These are phyloP conservation scores for Pyrenochaeta sp. DNA, from an alignment of 2,329 filamentous ascomycete species.

Conservation along the genomic window DNA sequence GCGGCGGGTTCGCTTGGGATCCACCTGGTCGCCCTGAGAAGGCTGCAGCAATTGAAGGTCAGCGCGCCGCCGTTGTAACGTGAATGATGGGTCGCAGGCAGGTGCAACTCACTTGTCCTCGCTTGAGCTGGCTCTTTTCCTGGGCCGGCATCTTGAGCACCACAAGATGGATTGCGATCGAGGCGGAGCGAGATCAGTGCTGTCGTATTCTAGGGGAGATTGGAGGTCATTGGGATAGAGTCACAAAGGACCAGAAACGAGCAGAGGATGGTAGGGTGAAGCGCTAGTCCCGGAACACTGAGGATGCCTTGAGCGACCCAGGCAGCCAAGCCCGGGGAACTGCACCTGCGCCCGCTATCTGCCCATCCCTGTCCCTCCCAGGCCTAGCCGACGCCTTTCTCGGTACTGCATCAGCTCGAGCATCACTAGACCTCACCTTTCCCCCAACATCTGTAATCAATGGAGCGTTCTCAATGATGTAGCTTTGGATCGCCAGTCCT, in stretches of 20 bases:
- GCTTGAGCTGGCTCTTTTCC: slow-evolving; percentile 87
- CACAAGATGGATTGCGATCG: slow-evolving; percentile 16
- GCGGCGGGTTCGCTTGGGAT: slow-evolving; percentile 84
- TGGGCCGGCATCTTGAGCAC: slow-evolving; percentile 61
- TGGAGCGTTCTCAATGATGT: too few relatives aligned
- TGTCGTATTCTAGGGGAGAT: slow-evolving; percentile 24
- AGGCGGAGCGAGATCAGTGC: slow-evolving; percentile 28
- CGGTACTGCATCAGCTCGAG: too few relatives aligned
- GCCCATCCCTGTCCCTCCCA: background rate
- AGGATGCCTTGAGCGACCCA: slow-evolving; percentile 26
- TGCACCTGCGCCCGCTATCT: slow-evolving; percentile 1
- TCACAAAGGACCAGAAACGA: slow-evolving; percentile 18
- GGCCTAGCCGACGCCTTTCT: background rate
- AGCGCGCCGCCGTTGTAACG: slow-evolving; percentile 11
- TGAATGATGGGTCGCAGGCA: background rate
- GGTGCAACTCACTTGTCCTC: slow-evolving; percentile 69
- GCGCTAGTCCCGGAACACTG: slow-evolving; percentile 24
- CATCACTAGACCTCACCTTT: too few relatives aligned
- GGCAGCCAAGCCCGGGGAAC: slow-evolving; percentile 23
- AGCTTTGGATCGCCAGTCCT: too few relatives aligned
- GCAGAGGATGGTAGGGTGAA: slow-evolving; percentile 15
- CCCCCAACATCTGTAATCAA: too few relatives aligned
- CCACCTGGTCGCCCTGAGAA: slow-evolving; percentile 69
- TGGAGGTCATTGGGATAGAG: slow-evolving; percentile 30
- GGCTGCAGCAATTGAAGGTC: slow-evolving; percentile 58